Evolutionary conservation across 768 basidiomycete species (phyloP), one percentile per base, ranked within the genome.

Genomic region (Tricholoma sp.): DNA sequence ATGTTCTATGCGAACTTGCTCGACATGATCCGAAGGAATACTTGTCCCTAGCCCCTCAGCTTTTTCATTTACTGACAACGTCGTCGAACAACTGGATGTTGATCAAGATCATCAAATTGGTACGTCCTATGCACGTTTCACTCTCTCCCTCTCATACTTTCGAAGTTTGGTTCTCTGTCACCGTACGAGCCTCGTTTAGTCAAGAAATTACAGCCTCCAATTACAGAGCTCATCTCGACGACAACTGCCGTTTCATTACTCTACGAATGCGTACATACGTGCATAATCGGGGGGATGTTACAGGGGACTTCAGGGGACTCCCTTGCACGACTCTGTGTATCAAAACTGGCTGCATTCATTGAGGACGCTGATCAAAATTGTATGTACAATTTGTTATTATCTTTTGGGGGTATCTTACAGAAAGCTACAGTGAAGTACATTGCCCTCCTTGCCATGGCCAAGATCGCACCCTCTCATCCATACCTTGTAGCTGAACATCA

Each of bases 31-130:
- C 95, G 7, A 73, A 75, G 57, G 89, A 90, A 57, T 94, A 93
- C 66, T 78, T 99, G 7, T 77, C 85, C 3, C 72, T 99, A 39
- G 97, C 96, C 2, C 97, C 97, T 9, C 90, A 91, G 63, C 71
- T 98, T 53, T 99, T 98, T 70, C 92, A 91, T 64, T 80, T 98
- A 10, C 75, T 99, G 57, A 97, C 93, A 0, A 93, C 88, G 2
- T 94, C 94, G 10, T 89, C 91, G 9, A 98, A 99, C 70, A 99
- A 99, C 64, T 99, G 97, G 97, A 96, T 98, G 92, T 80, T 99
- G 57, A 99, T 99, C 71, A 99, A 99, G 73, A 88, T 98, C 53
- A 86, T 98, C 68, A 99, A 99, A 73, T 71, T 98, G 70, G 96
- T 94, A 70, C 64, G 56, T 57, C 47, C 29, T 36, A 3, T 17